A percentile compares a stretch with the other conserved stretches of the same genome.
Conservation (phyloP, 768 basidiomycete species). For the Tylopilus plumbeoviolaceoides region DNA sequence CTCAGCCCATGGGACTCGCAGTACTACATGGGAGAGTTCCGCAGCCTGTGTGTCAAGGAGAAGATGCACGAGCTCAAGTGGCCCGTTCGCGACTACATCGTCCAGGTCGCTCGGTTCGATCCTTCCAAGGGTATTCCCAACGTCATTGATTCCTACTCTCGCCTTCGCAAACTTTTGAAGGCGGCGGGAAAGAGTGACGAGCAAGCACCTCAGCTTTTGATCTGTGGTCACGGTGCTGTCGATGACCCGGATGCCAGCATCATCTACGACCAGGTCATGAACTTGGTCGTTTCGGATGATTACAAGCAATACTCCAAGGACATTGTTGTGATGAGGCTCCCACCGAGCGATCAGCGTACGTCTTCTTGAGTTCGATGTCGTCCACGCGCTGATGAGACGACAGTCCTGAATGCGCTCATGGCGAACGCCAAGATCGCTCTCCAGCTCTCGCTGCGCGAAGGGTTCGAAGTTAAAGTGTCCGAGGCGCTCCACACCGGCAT, state of each 20-base stretch:
- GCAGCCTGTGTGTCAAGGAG: constrained; percentile 68
- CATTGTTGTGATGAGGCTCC: constrained; percentile 74
- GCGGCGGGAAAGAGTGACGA: constrained; percentile 42
- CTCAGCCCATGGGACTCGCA: constrained; percentile 77
- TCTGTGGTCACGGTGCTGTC: constrained; percentile 90
- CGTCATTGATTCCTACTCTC: constrained; percentile 83
- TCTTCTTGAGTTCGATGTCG: constrained; percentile 5
- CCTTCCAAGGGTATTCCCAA: constrained; percentile 81
- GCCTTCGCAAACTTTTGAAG: constrained; percentile 67
- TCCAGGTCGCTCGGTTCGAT: constrained; percentile 94
- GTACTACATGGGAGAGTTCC: constrained; percentile 88
- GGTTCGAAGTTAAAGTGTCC: constrained; percentile 96
- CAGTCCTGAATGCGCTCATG: constrained; percentile 85
- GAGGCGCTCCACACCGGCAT: constrained; percentile 91
- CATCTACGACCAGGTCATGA: constrained; percentile 78
- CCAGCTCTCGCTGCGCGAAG: constrained; percentile 90
- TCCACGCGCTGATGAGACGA: constrained; percentile 9
- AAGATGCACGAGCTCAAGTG: constrained; percentile 77
- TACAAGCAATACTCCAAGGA: constrained; percentile 55
- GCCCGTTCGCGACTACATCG: constrained; percentile 80
- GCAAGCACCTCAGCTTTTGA: constrained; percentile 66
- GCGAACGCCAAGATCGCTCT: constrained; percentile 86
- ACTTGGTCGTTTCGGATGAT: constrained; percentile 48
- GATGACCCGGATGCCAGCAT: constrained; percentile 94
- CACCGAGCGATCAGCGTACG: constrained; percentile 81